Conservation (phyloP, 1,139 yeast genomes). For the Sugiyamaella xylanicola region DNA sequence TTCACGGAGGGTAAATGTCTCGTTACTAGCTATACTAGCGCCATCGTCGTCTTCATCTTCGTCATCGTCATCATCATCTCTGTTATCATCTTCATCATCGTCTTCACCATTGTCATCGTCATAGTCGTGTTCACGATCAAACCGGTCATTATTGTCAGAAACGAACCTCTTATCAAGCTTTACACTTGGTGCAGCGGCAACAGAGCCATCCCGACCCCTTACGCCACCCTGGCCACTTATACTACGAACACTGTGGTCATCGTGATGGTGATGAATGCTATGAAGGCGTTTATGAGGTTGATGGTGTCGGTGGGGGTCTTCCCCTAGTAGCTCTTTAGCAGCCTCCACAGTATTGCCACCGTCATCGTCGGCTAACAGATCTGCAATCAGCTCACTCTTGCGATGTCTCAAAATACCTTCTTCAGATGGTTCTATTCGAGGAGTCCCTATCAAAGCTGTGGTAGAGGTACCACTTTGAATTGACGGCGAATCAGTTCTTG, state of each 20-base stretch:
- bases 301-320: conserved; percentile 6
- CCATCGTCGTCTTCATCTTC: conserved; percentile 43
- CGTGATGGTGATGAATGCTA: conserved; percentile 14
- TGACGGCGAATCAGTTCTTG: conserved; percentile 7
- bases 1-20: conserved; percentile 85
- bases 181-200: conserved; percentile 16
- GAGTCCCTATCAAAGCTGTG: conserved; percentile 13
- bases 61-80: conserved; percentile 23
- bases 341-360: conserved; percentile 22
- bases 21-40: conserved; percentile 54
- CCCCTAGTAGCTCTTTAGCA: conserved; percentile 22
- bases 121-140: conserved; percentile 21
- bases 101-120: conserved; percentile 20
- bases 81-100: conserved; percentile 30
- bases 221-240: not conserved
- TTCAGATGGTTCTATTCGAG: conserved; percentile 6
- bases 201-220: not conserved
- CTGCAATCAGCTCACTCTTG: conserved; percentile 27
- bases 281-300: conserved; percentile 6
- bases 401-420: conserved; percentile 24
- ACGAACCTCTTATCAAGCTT: conserved; percentile 21
- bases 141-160: conserved; percentile 25
- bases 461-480: conserved; percentile 15
- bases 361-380: conserved; percentile 24
- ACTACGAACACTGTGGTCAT: conserved; percentile 8